Evolutionary conservation across 306 rosid species (phyloP), one percentile per base, ranked within the genome.

Genomic region (Datisca glomerata): DNA sequence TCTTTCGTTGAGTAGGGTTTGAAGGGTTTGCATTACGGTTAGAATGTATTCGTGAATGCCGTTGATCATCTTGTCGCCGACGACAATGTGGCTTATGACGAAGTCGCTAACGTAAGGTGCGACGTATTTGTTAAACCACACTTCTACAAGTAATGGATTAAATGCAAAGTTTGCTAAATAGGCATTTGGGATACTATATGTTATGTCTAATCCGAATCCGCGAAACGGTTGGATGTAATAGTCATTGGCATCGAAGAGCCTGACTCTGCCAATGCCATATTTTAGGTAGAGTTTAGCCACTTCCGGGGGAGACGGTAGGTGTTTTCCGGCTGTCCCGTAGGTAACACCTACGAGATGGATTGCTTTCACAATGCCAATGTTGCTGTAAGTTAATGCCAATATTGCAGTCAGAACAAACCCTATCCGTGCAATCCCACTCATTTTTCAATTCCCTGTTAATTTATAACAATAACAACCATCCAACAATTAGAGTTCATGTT

Each of bases 11-110:
- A 64, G 64, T 6, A 45, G 1, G 4, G 10, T 25, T 1, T 27
- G 47, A 7, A 64, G 15, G 13, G 15, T 41, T 38, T 27, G 12
- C 61, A 66, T 55, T 12, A 67, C 68, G 0, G 60, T 43, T 4
- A 35, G 29, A 18, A 54, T 36, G 8, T 43, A 37, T 32, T 1
- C 59, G 43, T 2, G 56, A 9, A n/a, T 12, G 13, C 36, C 50
- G 64, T 1, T 53, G 70, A 64, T 56, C 5, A 64, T 49, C 45
- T 64, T 59, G 23, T 56, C 56, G 12, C 49, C 59, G 12, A 50
- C 64, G 2, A 53, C 24, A 24, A 56, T 45, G 44, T 44, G 37
- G 6, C 11, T 2, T 51, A 63, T 36, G 2, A 12, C 1, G 17
- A 47, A 2, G 27, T 50, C 68, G 2, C 24, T 4, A 0, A 41